Evolutionary conservation across 2,329 filamentous ascomycete genomes (phyloP).

Genomic region (Plectosphaerella sp.): DNA sequence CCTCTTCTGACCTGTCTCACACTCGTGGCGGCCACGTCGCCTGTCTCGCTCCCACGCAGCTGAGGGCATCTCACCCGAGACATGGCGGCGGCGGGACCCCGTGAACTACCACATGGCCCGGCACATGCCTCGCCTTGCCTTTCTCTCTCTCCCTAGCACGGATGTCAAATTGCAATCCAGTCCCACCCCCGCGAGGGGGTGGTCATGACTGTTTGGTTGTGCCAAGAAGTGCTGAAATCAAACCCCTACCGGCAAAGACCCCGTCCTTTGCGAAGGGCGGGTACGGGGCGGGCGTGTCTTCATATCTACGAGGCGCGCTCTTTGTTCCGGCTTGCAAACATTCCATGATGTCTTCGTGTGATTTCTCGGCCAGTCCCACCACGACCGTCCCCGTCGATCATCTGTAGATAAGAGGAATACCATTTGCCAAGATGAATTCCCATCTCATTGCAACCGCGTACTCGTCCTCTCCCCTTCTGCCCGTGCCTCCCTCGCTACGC

Average conservation of each 20-base stretch:
- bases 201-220: conserved; percentile 79
- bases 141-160: conserved; percentile 58
- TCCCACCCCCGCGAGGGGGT: conserved; percentile 37
- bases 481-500: too few species aligned
- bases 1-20: neutral
- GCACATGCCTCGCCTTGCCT: too few species aligned
- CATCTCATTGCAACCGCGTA: too few species aligned
- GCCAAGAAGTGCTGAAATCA: conserved; percentile 98
- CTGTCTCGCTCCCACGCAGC: neutral
- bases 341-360: neutral
- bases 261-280: conserved; percentile 10
- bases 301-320: conserved; percentile 6
- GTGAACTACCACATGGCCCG: too few species aligned
- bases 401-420: too few species aligned
- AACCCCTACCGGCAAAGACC: conserved; percentile 29
- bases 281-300: conserved; percentile 14
- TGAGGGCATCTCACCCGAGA: too few species aligned
- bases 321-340: conserved; percentile 15
- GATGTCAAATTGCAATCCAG: conserved; percentile 99
- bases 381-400: too few species aligned
- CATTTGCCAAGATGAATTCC: too few species aligned
- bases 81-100: too few species aligned
- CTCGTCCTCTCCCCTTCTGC: too few species aligned
- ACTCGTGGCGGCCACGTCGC: neutral
- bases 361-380: neutral